phyloP scores from a whole-genome alignment of 2,329 filamentous ascomycete genomes.

The Fusarium sp. region DNA sequence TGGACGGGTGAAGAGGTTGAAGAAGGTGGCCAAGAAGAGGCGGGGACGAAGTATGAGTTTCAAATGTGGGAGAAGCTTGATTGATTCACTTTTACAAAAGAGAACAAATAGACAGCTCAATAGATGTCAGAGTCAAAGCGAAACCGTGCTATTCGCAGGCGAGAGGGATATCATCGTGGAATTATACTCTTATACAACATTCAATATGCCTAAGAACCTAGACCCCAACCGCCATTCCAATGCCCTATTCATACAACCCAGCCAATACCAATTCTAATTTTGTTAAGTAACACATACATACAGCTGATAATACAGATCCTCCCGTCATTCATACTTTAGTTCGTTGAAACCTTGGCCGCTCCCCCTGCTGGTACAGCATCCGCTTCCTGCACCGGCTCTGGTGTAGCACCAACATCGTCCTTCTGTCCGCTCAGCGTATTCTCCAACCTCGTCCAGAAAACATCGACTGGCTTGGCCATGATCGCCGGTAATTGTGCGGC shows the following conservation, averaged over 20 bases:
- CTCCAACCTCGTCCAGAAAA: slow-evolving; percentile 63
- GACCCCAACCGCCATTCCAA: slow-evolving; percentile 3
- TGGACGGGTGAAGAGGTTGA: slow-evolving; percentile 78
- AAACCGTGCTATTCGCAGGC: slow-evolving; percentile 22
- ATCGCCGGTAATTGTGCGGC: slow-evolving; percentile 53
- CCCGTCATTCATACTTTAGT: slow-evolving; percentile 17
- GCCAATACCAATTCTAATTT: slow-evolving; percentile 29
- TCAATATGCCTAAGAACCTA: slow-evolving; percentile 21
- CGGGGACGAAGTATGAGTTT: slow-evolving; percentile 77
- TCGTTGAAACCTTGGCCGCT: slow-evolving; percentile 43
- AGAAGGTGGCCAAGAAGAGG: slow-evolving; percentile 73
- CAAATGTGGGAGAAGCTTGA: slow-evolving; percentile 77
- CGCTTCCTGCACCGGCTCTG: slow-evolving; percentile 40
- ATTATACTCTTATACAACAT: slow-evolving; percentile 39
- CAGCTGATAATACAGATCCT: slow-evolving; percentile 48
- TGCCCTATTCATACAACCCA: slow-evolving; percentile 45
- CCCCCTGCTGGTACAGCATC: slow-evolving; percentile 24
- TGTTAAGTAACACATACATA: slow-evolving; percentile 28
- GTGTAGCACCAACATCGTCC: slow-evolving; percentile 35
- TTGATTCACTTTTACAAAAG: slow-evolving; percentile 6
- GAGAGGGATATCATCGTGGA: slow-evolving; percentile 40
- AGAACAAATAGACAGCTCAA: background rate
- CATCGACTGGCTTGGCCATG: slow-evolving; percentile 55
- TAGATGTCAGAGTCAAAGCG: background rate
- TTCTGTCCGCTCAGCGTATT: slow-evolving; percentile 57